Evolutionary conservation across 352 stramenopile genomes (phyloP), one percentile per base, ranked within the genome.

Genomic region (Globisporangium lucens): DNA sequence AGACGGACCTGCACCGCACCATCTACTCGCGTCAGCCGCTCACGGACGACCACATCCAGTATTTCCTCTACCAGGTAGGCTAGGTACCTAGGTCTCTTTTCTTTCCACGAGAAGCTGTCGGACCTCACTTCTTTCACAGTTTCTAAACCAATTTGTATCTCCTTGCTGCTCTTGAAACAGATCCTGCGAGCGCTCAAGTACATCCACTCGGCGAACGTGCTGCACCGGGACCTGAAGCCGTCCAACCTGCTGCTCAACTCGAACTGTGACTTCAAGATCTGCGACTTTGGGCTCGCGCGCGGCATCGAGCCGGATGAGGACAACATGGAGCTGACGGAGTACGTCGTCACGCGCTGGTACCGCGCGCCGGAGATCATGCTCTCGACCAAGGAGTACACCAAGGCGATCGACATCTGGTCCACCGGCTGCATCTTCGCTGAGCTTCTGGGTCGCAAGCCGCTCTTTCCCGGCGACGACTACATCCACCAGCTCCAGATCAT

Each of bases 401-500:
- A 99, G 73, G 89, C 93, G 20, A 97, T 99, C 71, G 97, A 99
- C 75, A 88, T 99, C 69, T 99, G 96, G 97, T 95, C 89, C 15
- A 91, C 83, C 3, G 94, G 94, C 5, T 98, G 94, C 77, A 98
- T 98, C 72, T 97, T 98, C 56, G 92, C 90, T n/a, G 93, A 98
- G 71, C 69, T 98, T 36, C 78, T 98, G 1, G 87, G 85, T 12
- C 80, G 89, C 51, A 97, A 96, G 56, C 90, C 91, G 52, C 80
- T 98, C n/a, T 98, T 98, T 53, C 93, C 91, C 6, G 93, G 93
- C 1, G 94, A 99, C 62, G 97, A 99, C 77, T 99, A 99, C 78
- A 99, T 99, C 77, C 94, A 99, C 77, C 98, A 99, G 79, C 94
- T 99, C 55, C 89, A 97, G 78, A 94, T 98, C 72, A 98, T 98